phyloP scores from a whole-genome alignment of 805 yeast species.

The Kodamaea leandrae region DNA sequence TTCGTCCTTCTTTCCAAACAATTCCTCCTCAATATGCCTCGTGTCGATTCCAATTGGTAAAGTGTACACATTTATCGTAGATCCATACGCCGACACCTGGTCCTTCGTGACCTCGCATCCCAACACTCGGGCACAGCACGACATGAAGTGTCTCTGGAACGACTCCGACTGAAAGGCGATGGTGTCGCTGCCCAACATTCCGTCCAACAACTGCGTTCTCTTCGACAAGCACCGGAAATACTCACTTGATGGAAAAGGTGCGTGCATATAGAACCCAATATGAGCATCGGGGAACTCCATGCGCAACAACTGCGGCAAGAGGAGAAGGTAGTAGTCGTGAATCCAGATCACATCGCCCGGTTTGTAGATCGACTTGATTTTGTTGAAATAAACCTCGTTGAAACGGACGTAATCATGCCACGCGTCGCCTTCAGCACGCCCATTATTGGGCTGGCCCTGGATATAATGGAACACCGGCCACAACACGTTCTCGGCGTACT shows the following conservation, averaged over 20 bases:
- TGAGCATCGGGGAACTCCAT: constrained; percentile 70
- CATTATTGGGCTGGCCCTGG: constrained; percentile 70
- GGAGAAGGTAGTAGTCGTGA: constrained; percentile 82
- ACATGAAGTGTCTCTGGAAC: constrained; percentile 86
- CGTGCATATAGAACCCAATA: constrained; percentile 78
- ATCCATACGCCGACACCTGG: constrained; percentile 70
- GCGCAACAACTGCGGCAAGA: constrained; percentile 80
- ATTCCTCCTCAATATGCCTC: constrained; percentile 60
- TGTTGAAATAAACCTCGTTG: constrained; percentile 86
- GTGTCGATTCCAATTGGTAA: constrained; percentile 91
- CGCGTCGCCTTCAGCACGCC: constrained; percentile 61
- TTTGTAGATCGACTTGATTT: constrained; percentile 65
- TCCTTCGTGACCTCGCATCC: constrained; percentile 71
- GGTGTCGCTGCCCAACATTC: constrained; percentile 85
- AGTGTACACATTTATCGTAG: constrained; percentile 67
- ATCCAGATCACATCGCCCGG: constrained; percentile 93
- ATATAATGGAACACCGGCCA: constrained; percentile 98
- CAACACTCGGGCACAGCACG: constrained; percentile 82
- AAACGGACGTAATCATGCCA: constrained; percentile 90
- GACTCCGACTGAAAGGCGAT: constrained; percentile 84
- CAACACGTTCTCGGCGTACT: constrained; percentile 81
- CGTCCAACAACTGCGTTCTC: constrained; percentile 78
- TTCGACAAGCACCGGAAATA: constrained; percentile 87
- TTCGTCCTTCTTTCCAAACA: constrained; percentile 29
- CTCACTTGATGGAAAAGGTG: constrained; percentile 95